phyloP scores from a whole-genome alignment of 164 flowering plant species.

The Brasenia schreberi region DNA sequence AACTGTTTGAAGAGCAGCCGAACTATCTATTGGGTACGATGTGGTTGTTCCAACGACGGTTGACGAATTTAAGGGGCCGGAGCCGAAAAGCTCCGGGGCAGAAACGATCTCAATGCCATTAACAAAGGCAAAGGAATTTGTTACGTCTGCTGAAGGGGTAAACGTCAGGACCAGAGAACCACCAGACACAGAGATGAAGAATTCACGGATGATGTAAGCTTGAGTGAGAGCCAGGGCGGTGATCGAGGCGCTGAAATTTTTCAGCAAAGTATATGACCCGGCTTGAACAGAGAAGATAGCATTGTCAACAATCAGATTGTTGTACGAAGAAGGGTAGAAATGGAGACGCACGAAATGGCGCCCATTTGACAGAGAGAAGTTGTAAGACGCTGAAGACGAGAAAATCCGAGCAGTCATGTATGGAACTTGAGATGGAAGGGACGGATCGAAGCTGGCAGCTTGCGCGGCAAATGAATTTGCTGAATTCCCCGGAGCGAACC shows the following conservation, averaged over 20 bases:
- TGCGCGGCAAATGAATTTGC: conserved; percentile 13
- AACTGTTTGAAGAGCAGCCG: neutral
- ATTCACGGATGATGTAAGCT: conserved; percentile 54
- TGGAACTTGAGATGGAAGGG: conserved; percentile 49
- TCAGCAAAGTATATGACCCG: conserved; percentile 30
- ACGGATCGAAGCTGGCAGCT: conserved; percentile 47
- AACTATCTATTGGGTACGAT: neutral
- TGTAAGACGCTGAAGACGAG: conserved; percentile 26
- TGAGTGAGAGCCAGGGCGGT: conserved; percentile 64
- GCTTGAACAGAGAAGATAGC: conserved; percentile 43
- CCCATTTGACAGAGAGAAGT: conserved; percentile 18
- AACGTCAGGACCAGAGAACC: conserved; percentile 30
- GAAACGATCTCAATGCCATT: conserved; percentile 70
- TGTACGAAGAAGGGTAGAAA: conserved; percentile 63
- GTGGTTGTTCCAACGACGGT: neutral
- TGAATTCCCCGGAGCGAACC: conserved; percentile 16
- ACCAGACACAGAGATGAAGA: conserved; percentile 12
- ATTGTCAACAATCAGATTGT: conserved; percentile 17
- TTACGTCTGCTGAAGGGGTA: conserved; percentile 27
- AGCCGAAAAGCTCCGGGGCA: conserved; percentile 32
- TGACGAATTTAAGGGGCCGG: neutral
- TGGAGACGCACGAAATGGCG: conserved; percentile 45
- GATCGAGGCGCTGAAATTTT: conserved; percentile 61
- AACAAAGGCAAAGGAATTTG: conserved; percentile 45
- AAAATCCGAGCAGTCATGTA: conserved; percentile 60